Base-by-base conservation (phyloP, 192 early-diverging fungal genomes). In the Kickxella alabastrina region DNA sequence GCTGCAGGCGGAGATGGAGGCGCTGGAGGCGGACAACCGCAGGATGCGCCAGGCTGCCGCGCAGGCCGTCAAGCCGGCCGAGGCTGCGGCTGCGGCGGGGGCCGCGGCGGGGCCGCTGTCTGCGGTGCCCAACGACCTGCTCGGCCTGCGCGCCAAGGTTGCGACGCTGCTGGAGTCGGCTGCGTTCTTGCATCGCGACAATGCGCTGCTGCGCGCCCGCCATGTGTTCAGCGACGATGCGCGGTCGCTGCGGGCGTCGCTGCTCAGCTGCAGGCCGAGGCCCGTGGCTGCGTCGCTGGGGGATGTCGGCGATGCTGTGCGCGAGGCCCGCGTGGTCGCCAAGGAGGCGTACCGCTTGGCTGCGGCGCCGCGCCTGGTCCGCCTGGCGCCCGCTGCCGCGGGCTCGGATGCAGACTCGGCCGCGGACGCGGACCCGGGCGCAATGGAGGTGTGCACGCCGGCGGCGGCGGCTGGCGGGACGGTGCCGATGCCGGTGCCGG, bases 121-220 rank as follows among this genome's bases (percentile, higher is more conserved):
- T 5, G 40, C 59, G 10, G 18, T 60, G 52, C 72, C 36, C 3
- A 68, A 44, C 46, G 69, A 53, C 65, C 84, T 84, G 65, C 85
- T 49, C 80, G 89, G 62, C 44, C 82, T 24, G 45, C 65, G 65
- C 21, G 32, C 32, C 52, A 75, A 68, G 65, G 44, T 75, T 8
- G 49, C 35, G 12, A 19, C 55, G 9, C 77, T 95, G 35, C 87
- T 87, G 58, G 79, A 83, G 23, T 86, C 90, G 3, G 52, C 93
- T 28, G 71, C 83, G 12, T 92, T 81, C 57, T 42, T 93, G 53
- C 85, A 90, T 25, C 74, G 79, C 42, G 93, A 96, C 60, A 93
- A 93, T 66, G 79, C 86, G 19, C 82, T 86, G 8, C 54, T 96
- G 55, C 91, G 90, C 49, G 80, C 82, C 6, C 63, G 69, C 18